These are phyloP conservation scores for Rubroboletus satanas DNA, from an alignment of 768 basidiomycete genomes.

Conservation along the genomic window DNA sequence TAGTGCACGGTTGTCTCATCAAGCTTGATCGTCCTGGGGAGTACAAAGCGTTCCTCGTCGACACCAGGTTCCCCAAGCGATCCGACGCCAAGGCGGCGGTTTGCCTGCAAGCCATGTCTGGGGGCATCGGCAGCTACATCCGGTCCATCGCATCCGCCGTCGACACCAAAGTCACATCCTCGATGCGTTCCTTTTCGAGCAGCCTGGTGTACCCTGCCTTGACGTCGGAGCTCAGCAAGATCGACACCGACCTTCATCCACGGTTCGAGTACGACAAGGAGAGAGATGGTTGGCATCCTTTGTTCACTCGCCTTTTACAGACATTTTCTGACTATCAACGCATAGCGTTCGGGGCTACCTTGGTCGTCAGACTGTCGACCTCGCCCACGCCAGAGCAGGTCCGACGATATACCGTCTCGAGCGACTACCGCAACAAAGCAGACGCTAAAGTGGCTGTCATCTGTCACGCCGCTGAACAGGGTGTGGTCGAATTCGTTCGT, in stretches of 20 bases:
- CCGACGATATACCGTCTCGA: conserved; percentile 43
- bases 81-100: conserved; percentile 69
- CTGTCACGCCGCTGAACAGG: conserved; percentile 49
- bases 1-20: conserved; percentile 63
- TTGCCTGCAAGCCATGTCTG: conserved; percentile 59
- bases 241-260: conserved; percentile 37
- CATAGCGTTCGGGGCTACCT: conserved; percentile 52
- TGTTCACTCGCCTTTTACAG: background rate
- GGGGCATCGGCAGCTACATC: conserved; percentile 56
- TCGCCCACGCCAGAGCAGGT: conserved; percentile 32
- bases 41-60: conserved; percentile 56
- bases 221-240: conserved; percentile 42
- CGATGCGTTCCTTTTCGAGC: conserved; percentile 42
- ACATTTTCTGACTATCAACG: background rate
- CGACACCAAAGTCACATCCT: conserved; percentile 44
- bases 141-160: conserved; percentile 41
- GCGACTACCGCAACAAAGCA: conserved; percentile 51
- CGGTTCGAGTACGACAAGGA: conserved; percentile 42
- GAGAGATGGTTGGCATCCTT: conserved; percentile 44
- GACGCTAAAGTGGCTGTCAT: conserved; percentile 62
- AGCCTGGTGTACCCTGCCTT: conserved; percentile 46
- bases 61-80: conserved; percentile 55
- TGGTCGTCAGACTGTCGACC: conserved; percentile 41
- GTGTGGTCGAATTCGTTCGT: conserved; percentile 58
- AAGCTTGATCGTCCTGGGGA: conserved; percentile 52